Percentiles rank a stretch among this genome's conserved stretches.
Conservation (phyloP, 2,329 filamentous ascomycete genomes). For the Hirsutella thompsonii region DNA sequence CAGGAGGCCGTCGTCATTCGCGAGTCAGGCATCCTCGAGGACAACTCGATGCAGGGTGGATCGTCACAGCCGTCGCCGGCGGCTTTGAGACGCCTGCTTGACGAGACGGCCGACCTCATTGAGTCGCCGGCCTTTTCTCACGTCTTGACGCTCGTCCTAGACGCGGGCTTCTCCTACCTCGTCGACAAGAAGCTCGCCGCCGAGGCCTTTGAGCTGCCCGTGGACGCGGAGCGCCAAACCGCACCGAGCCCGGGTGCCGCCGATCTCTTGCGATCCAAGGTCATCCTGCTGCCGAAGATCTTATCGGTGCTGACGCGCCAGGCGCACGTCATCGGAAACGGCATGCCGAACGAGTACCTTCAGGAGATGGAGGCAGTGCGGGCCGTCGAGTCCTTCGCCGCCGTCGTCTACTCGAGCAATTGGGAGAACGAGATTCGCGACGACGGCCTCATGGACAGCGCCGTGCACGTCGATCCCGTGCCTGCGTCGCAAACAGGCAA, state of each 20-base stretch:
- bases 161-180: conserved; percentile 74
- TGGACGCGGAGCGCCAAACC: conserved; percentile 15
- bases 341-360: conserved; percentile 58
- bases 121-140: conserved; percentile 86
- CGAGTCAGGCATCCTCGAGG: conserved; percentile 66
- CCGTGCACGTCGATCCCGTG: conserved; percentile 17
- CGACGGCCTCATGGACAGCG: conserved; percentile 27
- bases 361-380: conserved; percentile 63
- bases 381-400: conserved; percentile 72
- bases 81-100: conserved; percentile 69
- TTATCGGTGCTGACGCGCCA: conserved; percentile 83
- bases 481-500: conserved; percentile 6
- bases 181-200: conserved; percentile 70
- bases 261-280: conserved; percentile 44
- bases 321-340: conserved; percentile 77
- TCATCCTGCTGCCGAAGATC: conserved; percentile 66
- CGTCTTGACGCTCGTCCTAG: conserved; percentile 75
- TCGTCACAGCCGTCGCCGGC: conserved; percentile 31
- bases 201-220: conserved; percentile 56
- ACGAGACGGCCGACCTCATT: conserved; percentile 91
- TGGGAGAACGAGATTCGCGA: conserved; percentile 54
- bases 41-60: conserved; percentile 23
- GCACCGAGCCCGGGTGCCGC: conserved; percentile 38
- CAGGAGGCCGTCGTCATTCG: conserved; percentile 74
- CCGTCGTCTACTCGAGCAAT: conserved; percentile 79